Evolutionary conservation across 768 basidiomycete species (phyloP).

Genomic region (Naganishia kalamii): DNA sequence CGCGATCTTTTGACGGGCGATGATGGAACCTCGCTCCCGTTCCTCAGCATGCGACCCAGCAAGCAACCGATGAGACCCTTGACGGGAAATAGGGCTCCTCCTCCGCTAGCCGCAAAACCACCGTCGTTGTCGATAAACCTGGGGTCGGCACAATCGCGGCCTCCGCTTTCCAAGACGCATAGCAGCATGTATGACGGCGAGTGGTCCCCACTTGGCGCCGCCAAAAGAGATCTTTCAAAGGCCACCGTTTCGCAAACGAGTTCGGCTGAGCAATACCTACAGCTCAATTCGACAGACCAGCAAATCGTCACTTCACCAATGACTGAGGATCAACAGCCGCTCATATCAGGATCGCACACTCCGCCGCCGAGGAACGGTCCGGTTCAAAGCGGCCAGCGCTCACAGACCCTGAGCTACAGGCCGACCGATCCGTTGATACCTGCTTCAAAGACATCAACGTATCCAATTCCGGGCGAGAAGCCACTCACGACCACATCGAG

Average conservation of each 20-base stretch:
- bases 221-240: not conserved
- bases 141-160: slow-evolving; percentile 20
- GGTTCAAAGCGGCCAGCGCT: not conserved
- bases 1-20: slow-evolving; percentile 30
- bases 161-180: not conserved
- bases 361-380: not conserved
- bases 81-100: not conserved
- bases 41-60: slow-evolving; percentile 8
- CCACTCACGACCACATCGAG: not conserved
- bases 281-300: too few relatives aligned
- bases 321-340: not conserved
- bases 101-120: slow-evolving; percentile 12
- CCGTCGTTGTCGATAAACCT: slow-evolving; percentile 24
- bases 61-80: slow-evolving; percentile 19
- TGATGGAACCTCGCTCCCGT: not conserved
- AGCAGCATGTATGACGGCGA: slow-evolving; percentile 26
- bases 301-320: not conserved
- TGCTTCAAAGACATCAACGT: not conserved
- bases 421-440: not conserved
- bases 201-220: not conserved
- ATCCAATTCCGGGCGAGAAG: not conserved
- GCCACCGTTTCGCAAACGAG: not conserved
- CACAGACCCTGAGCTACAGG: not conserved
- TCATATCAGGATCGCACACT: not conserved
- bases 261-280: not conserved